Base-by-base conservation (phyloP, 768 basidiomycete genomes). In the Ramaria rubella region DNA sequence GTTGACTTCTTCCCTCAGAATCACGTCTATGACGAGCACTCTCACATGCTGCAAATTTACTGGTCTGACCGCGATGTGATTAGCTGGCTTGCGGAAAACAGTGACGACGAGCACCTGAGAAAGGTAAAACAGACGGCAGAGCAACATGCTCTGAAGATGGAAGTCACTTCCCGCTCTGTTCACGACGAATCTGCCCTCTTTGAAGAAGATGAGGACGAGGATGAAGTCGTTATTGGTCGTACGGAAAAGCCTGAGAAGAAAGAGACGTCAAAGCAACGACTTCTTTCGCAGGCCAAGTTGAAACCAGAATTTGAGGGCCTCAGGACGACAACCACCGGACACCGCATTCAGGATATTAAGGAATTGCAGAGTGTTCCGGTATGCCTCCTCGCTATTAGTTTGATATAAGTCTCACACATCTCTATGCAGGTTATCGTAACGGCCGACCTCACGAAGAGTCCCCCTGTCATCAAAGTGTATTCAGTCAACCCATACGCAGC, bases 31-130 rank as follows among this genome's bases (percentile, higher is more conserved):
- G 94, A 98, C 65, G 95, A 97, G 70, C 94, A 95, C 71, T 80
- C 81, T 2, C 88, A 96, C 71, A 86, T 87, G 21, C 80, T 99
- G 17, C 86, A 94, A 71, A 87, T 98, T 59, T 97, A 97, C 70
- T 98, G 95, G 95, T 95, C 94, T 27, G 79, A 82, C 65, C 82
- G 86, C 58, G 94, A 98, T 66, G 95, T 98, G 59, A 90, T 98
- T 61, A 86, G 80, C 45, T 99, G 89, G 89, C 78, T 99, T 46
- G 92, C 93, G 21, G 93, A 94, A 71, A 90, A 92, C 69, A 91
- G 90, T 64, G 93, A 97, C 64, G 95, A 99, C 67, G 91, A 94
- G 65, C 94, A 97, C 67, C 74, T 99, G 60, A 88, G 87, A 76
- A 93, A 93, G 73, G 89, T 99, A 62, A 91, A 93, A 67, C 85